Evolutionary conservation across 1,284 basidiomycete genomes (phyloP), one percentile per base, ranked within the genome.

Genomic region (Inonotus obliquus): DNA sequence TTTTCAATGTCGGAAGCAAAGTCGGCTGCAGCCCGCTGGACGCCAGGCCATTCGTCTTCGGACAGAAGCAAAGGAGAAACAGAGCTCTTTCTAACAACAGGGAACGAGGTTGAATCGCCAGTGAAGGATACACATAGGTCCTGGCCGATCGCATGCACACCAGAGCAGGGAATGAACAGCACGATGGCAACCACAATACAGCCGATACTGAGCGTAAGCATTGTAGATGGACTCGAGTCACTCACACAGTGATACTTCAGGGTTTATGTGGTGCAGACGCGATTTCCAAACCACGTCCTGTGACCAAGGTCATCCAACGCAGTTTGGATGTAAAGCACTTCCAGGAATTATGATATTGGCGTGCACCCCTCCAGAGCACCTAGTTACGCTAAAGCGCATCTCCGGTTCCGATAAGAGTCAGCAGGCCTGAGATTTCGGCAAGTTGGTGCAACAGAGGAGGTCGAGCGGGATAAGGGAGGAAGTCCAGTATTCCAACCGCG

Each of bases 1-100:
- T 77, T 76, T 63, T 83, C 71, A 41, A 91, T 81, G 70, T 90
- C 87, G 17, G 76, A 71, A 1, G 77, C 82, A 67, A 89, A 85
- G 67, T 86, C 83, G 10, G 73, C 68, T 2, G 83, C 85, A 3
- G 85, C 84, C 21, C 83, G 77, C 56, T 87, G 86, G 1, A 89
- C 83, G 37, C 82, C 83, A 25, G 81, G 80, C 82, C 82, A 87
- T 52, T 88, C 85, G 60, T 84, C 81, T 0, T 76, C 67, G 14
- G 82, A 81, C 35, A 82, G 71, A 37, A 83, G 71, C 35, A 87
- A 75, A 1, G 81, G 79, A 4, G 81, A 73, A 0, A 79, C 82
- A 25, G 71, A 72, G 54, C 77, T 75, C 37, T 75, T 74, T 61
- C 69, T 72, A 49, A 82, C 81, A 61, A 84, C 70, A 11, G 79